Evolutionary conservation across 1,284 basidiomycete genomes (phyloP).

Genomic region (Malassezia vespertilionis): DNA sequence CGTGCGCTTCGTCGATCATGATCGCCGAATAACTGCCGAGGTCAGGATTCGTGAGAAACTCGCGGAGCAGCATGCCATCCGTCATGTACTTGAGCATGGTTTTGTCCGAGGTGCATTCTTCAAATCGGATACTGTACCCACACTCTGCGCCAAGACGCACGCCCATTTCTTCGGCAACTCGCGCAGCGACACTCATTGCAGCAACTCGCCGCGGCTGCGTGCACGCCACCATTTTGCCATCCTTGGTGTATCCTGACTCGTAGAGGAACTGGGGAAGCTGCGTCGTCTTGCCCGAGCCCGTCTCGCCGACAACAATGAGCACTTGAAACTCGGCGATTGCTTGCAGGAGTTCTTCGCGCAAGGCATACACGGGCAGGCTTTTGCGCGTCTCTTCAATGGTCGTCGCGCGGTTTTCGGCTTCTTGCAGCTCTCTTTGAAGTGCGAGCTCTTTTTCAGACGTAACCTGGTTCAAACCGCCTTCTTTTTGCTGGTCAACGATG

Average conservation of each 20-base stretch:
- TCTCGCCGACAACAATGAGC: conserved; percentile 50
- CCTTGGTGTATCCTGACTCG: conserved; percentile 84
- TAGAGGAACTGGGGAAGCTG: conserved; percentile 96
- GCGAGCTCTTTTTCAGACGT: conserved; percentile 55
- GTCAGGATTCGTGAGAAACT: conserved; percentile 45
- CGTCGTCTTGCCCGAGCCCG: conserved; percentile 91
- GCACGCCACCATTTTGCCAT: conserved; percentile 79
- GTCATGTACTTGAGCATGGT: conserved; percentile 48
- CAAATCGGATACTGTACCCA: conserved; percentile 90
- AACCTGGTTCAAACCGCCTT: conserved; percentile 48
- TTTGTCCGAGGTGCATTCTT: conserved; percentile 92
- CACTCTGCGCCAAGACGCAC: conserved; percentile 91
- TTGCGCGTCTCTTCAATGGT: conserved; percentile 40
- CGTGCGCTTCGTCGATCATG: conserved; percentile 47
- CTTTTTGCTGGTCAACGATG: conserved; percentile 61
- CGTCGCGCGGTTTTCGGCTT: conserved; percentile 59
- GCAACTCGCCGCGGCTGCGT: conserved; percentile 97
- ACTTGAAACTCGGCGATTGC: conserved; percentile 78
- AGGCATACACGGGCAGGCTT: conserved; percentile 40
- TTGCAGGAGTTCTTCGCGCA: conserved; percentile 52
- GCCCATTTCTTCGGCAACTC: conserved; percentile 97
- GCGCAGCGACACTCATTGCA: conserved; percentile 96
- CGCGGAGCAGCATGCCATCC: conserved; percentile 46
- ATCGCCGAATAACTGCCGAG: conserved; percentile 37
- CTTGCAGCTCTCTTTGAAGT: conserved; percentile 76